Evolutionary conservation across 164 flowering plant species (phyloP), one percentile per base, ranked within the genome.

Genomic region (Magnolia officinalis): DNA sequence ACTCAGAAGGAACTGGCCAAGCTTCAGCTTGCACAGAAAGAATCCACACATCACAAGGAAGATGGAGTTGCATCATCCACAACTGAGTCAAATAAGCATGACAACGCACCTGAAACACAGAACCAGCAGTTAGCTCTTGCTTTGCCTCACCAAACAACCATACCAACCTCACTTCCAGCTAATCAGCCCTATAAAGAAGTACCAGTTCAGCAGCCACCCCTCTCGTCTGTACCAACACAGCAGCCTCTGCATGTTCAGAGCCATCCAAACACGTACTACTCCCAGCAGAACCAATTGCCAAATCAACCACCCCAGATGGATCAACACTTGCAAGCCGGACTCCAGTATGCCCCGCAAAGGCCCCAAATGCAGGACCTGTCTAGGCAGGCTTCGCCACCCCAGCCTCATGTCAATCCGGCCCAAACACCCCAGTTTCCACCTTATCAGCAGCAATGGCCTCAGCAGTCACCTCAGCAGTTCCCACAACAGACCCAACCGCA

Each of bases 1-100:
- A 72, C 96, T 45, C 98, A 93, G 80, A 92, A 91, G 81, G 98
- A 93, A 83, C 87, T 95, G n/a, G 92, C 92, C 64, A 93, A 91
- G 81, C 91, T 95, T 81, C 98, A 95, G 75, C 88, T 90, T 82
- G 90, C 77, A 19, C 96, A 91, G 78, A 92, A 89, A 4, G 79
- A 78, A 69, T 86, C 83, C 74, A 78, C 82, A 9, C 87, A 85
- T 50, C 79, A 84, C 31, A 85, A 71, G 49, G 93, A 88, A 75
- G 94, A 89, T 70, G 85, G 78, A 81, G 75, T 83, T 77, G 21
- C 50, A 37, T 18, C 50, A 68, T 29, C 51, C 71, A 16, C 68
- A 13, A 11, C 50, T 68, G 98, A 89, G n/a, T 2, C 81, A 67
- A 84, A 86, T 71, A 87, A 76, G 70, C 79, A 70, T 52, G 94